A percentile compares a stretch with the other conserved stretches of the same genome.
These are phyloP conservation scores for Pinus tabuliformis DNA, from an alignment of 75 land plant genomes.

Conservation along the genomic window DNA sequence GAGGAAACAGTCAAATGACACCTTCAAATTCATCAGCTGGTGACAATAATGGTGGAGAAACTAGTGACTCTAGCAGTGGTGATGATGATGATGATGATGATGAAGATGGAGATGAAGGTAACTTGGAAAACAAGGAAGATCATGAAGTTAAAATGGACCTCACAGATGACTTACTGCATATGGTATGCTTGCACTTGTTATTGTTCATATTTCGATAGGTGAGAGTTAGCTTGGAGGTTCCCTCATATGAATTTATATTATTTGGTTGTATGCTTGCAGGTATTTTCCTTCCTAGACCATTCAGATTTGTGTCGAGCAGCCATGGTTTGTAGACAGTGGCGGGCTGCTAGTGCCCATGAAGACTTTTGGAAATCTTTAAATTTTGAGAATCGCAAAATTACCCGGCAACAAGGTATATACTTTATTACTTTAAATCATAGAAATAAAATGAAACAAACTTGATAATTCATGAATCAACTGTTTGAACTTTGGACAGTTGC, in stretches of 20 bases:
- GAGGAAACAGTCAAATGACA: background rate
- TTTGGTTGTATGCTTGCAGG: conserved; percentile 33
- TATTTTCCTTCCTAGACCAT: conserved; percentile 88
- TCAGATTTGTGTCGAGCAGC: conserved; percentile 79
- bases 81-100: conserved; percentile 27
- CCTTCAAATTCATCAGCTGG: background rate
- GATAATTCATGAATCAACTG: background rate
- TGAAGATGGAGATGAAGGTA: conserved; percentile 16
- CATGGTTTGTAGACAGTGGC: conserved; percentile 91
- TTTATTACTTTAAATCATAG: too few species aligned
- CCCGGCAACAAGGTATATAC: conserved; percentile 57
- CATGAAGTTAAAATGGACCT: conserved; percentile 72
- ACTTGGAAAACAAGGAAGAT: conserved; percentile 23
- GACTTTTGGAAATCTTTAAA: conserved; percentile 96
- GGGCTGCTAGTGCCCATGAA: conserved; percentile 86
- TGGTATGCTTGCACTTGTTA: conserved; percentile 40
- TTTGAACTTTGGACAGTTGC: background rate
- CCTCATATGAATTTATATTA: too few species aligned
- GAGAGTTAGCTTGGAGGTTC: too few species aligned
- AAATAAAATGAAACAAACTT: too few species aligned
- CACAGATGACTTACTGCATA: conserved; percentile 90
- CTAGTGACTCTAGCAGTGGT: conserved; percentile 11
- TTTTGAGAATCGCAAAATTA: conserved; percentile 66
- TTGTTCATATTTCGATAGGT: too few species aligned
- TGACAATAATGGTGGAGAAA: background rate